These are phyloP conservation scores for Penstemon newberryi DNA, from an alignment of 257 asterid genomes.

Conservation along the genomic window DNA sequence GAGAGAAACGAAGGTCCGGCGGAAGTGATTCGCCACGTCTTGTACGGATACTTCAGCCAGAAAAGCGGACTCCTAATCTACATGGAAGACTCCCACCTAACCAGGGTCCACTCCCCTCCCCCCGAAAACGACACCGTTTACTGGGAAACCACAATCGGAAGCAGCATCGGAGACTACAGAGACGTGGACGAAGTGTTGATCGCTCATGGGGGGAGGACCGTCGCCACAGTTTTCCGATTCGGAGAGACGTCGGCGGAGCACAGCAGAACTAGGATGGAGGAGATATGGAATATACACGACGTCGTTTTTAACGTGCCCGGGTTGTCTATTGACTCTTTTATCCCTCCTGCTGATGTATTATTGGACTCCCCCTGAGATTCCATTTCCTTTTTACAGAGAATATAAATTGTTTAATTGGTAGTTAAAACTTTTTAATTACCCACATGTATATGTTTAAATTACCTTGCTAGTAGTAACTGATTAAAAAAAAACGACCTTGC, in stretches of 20 bases:
- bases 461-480: no score
- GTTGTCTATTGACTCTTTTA: conserved; percentile 30
- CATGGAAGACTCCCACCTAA: conserved; percentile 84
- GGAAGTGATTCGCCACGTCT: conserved; percentile 77
- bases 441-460: no score
- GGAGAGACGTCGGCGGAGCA: conserved; percentile 31
- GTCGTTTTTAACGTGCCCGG: conserved; percentile 36
- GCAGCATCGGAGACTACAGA: conserved; percentile 20
- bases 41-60: conserved; percentile 89
- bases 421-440: no score
- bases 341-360: conserved; percentile 31
- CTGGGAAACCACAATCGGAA: conserved; percentile 26
- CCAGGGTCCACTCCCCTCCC: conserved; percentile 50
- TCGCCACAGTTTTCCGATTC: conserved; percentile 29
- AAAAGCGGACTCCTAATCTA: conserved; percentile 76
- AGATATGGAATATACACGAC: conserved; percentile 33
- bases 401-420: no score
- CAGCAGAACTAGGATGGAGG: conserved; percentile 37
- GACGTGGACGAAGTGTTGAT: conserved; percentile 18
- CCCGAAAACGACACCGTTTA: conserved; percentile 8
- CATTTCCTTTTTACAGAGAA: no score
- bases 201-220: conserved; percentile 30
- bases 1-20: conserved; percentile 87
- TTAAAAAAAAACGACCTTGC: no score
- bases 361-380: no score